Percentiles rank a stretch among this genome's conserved stretches.
phyloP scores from a whole-genome alignment of 345 rosid species.

The Mallotus nudiflorus region DNA sequence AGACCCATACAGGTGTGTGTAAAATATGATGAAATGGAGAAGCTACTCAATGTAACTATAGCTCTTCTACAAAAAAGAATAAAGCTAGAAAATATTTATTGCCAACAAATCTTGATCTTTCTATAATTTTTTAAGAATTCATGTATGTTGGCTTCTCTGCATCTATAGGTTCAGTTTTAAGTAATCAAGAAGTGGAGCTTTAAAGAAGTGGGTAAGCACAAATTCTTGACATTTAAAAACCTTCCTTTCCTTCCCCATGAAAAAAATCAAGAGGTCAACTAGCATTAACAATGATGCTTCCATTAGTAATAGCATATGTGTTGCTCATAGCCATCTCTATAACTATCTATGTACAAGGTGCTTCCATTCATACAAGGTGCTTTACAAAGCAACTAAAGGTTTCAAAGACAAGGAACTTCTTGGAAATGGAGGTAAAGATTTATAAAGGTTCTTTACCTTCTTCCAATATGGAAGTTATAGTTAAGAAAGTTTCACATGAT shows the following conservation, averaged over 20 bases:
- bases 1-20: constrained; percentile 21
- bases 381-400: constrained; percentile 19
- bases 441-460: constrained; percentile 19
- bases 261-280: too few species aligned
- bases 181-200: constrained; percentile 27
- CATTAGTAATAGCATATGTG: not conserved
- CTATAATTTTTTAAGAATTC: not conserved
- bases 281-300: not conserved
- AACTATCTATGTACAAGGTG: constrained; percentile 6
- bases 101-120: not conserved
- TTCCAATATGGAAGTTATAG: constrained; percentile 12
- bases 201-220: constrained; percentile 12
- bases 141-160: constrained; percentile 30
- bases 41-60: constrained; percentile 17
- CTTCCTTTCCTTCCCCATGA: constrained; percentile 5
- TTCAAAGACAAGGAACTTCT: constrained; percentile 16
- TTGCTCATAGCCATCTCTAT: not conserved
- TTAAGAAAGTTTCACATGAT: constrained; percentile 17
- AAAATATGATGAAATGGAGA: constrained; percentile 7
- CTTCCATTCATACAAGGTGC: constrained; percentile 15
- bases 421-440: constrained; percentile 20
- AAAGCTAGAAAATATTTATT: constrained; percentile 14
- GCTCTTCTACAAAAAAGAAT: constrained; percentile 2
- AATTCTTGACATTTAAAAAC: constrained; percentile 11
- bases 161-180: constrained; percentile 8